Evolutionary conservation across 108 stramenopile genomes (phyloP).

Genomic region (Fragilariopsis cylindrus): DNA sequence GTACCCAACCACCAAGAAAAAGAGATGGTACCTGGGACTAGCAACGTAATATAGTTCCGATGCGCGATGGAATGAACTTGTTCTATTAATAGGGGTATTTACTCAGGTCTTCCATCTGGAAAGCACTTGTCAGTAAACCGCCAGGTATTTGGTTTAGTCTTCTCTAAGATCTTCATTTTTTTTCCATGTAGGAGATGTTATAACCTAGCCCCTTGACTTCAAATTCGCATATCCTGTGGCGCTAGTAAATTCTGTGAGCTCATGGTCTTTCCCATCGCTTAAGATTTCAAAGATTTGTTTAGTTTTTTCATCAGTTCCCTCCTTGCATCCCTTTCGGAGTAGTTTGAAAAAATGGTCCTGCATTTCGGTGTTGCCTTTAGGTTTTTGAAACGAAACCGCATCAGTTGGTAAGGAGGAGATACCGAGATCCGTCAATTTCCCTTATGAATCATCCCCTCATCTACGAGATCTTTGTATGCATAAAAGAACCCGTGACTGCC

Average conservation of each 20-base stretch:
- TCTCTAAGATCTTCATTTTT: conserved; percentile 5
- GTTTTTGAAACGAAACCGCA: neutral
- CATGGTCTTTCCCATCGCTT: conserved; percentile 11
- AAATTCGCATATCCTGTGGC: conserved; percentile 16
- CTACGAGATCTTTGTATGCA: conserved; percentile 3
- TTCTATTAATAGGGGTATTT: neutral
- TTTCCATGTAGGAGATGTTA: conserved; percentile 3
- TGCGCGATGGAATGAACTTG: too few relatives aligned
- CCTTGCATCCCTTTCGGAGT: conserved; percentile 9
- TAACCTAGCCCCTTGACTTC: conserved; percentile 13
- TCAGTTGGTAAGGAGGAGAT: neutral
- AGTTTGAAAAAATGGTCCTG: conserved; percentile 3
- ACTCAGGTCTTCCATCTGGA: conserved; percentile 11
- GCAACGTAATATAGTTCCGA: too few relatives aligned
- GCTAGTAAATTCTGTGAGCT: neutral
- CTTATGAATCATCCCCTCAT: conserved; percentile 2
- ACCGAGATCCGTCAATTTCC: conserved; percentile 11
- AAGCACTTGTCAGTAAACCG: conserved; percentile 18
- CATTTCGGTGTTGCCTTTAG: neutral
- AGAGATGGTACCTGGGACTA: too few relatives aligned
- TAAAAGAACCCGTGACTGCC: conserved; percentile 18
- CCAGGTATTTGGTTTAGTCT: neutral
- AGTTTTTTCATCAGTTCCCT: conserved; percentile 1
- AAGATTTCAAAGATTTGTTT: conserved; percentile 5
- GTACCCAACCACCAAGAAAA: too few relatives aligned